Percentiles rank a stretch among this genome's conserved stretches.
Evolutionary conservation across 805 yeast genomes (phyloP).

Genomic region (Komagataella phaffii): DNA sequence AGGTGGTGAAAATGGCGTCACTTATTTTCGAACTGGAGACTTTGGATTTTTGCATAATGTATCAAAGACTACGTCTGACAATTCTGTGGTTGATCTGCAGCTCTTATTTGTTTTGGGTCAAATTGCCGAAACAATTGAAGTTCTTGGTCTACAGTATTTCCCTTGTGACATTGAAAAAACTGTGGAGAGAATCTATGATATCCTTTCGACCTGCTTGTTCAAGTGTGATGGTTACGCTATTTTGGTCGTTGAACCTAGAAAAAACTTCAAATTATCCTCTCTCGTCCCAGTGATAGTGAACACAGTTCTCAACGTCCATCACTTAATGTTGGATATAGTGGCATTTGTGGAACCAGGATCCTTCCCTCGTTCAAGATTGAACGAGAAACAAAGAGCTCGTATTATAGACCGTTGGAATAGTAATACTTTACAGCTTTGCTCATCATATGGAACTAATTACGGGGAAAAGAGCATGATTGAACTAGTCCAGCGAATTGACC

Average conservation of each 20-base stretch:
- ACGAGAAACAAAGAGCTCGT: conserved; percentile 63
- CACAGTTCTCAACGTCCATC: conserved; percentile 67
- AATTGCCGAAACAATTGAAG: conserved; percentile 80
- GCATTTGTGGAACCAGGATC: conserved; percentile 57
- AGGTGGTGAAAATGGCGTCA: conserved; percentile 47
- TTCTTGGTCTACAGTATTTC: conserved; percentile 83
- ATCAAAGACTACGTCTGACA: conserved; percentile 20
- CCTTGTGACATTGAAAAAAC: conserved; percentile 72
- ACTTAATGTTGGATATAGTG: conserved; percentile 70
- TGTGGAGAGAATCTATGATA: conserved; percentile 34
- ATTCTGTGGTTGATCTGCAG: conserved; percentile 35
- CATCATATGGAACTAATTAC: conserved; percentile 41
- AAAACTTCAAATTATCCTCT: conserved; percentile 43
- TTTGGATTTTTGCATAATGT: conserved; percentile 83
- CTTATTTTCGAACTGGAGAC: conserved; percentile 84
- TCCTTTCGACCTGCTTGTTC: conserved; percentile 46
- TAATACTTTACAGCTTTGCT: conserved; percentile 26
- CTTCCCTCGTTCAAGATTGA: conserved; percentile 60
- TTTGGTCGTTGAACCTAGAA: conserved; percentile 53
- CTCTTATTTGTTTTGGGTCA: conserved; percentile 76
- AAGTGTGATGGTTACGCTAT: conserved; percentile 73
- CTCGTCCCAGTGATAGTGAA: conserved; percentile 76
- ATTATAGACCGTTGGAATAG: conserved; percentile 45
- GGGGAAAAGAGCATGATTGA: conserved; percentile 57
- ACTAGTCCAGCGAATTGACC: conserved; percentile 39